Evolutionary conservation across 768 basidiomycete species (phyloP).

Genomic region (Amanita exitialis): DNA sequence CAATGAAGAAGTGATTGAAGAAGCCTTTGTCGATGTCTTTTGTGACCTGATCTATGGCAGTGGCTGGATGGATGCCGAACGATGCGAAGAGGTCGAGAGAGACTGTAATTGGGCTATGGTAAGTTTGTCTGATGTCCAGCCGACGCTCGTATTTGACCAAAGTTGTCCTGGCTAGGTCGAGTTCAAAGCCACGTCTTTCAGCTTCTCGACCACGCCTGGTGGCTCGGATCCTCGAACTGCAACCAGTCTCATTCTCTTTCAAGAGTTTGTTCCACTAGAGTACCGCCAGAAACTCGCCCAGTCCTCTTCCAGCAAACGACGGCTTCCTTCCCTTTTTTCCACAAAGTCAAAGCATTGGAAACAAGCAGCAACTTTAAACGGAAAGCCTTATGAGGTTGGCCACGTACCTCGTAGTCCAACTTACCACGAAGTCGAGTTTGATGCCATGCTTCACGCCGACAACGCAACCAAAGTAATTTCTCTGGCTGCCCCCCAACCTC

Average conservation of each 20-base stretch:
- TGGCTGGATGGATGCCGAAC: conserved; percentile 76
- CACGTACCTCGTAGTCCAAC: conserved; percentile 43
- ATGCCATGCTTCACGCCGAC: conserved; percentile 55
- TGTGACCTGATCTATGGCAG: conserved; percentile 74
- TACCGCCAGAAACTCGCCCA: conserved; percentile 70
- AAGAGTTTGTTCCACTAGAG: conserved; percentile 89
- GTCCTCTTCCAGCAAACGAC: conserved; percentile 39
- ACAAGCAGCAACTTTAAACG: conserved; percentile 73
- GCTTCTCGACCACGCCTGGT: conserved; percentile 22
- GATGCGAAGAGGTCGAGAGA: conserved; percentile 64
- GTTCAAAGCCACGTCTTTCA: conserved; percentile 66
- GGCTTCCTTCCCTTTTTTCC: conserved; percentile 62
- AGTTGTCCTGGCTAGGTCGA: conserved; percentile 48
- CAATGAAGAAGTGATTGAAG: conserved; percentile 76
- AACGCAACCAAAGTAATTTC: conserved; percentile 35
- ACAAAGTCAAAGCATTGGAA: conserved; percentile 61
- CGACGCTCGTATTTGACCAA: background rate
- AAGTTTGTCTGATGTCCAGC: conserved; percentile 19
- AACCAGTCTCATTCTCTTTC: conserved; percentile 70
- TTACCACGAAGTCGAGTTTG: conserved; percentile 69
- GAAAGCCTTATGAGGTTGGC: conserved; percentile 61
- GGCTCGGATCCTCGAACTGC: conserved; percentile 61
- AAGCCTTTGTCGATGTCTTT: conserved; percentile 82
- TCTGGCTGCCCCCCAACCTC: conserved; percentile 13
- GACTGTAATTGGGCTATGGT: conserved; percentile 94